Base-by-base conservation (phyloP, 2,329 filamentous ascomycete species). In the Trichoderma brevicompactum region DNA sequence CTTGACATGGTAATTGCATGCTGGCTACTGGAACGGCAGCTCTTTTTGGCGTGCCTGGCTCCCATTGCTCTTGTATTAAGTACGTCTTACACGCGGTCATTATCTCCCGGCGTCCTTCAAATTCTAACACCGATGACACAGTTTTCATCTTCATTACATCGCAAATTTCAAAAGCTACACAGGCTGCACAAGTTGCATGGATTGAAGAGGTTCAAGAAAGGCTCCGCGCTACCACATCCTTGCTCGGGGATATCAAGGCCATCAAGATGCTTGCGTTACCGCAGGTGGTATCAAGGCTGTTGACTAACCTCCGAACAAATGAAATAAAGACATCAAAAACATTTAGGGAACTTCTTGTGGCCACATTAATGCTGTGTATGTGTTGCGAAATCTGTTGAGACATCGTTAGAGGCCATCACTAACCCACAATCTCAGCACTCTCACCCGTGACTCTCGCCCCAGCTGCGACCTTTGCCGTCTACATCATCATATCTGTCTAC, bases 241-340 rank as follows among this genome's bases (percentile, higher is more conserved):
- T 80, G 72, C 74, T 83, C 0, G 73, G 73, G n/a, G 76, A 79
- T 2, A 81, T 83, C 73, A 80, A 81, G 66, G 75, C 78, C 32
- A 74, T 82, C 23, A 82, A 82, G 69, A 81, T 82, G 75, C 74
- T 78, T 12, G 79, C 79, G 0, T 68, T 78, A 0, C 58, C 71
- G 0, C 55, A 65, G 1, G 64, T 72, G 1, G 69, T 77, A 36
- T 68, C 68, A 1, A 67, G 63, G 1, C 70, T 71, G 0, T 70
- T 78, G 6, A 68, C 72, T 19, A 65, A 67, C 3, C 62, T 76
- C 50, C 69, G 76, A 6, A 36, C 58, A 9, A 69, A 71, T 10
- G 75, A 78, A 65, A 70, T 78, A 19, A 52, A 69, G 2, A 71
- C 72, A 0, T 76, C 75, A 1, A 67, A 70, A 17, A 65, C 48